Evolutionary conservation across 495 filamentous ascomycete genomes (phyloP).

Genomic region (Penicillium daleae): DNA sequence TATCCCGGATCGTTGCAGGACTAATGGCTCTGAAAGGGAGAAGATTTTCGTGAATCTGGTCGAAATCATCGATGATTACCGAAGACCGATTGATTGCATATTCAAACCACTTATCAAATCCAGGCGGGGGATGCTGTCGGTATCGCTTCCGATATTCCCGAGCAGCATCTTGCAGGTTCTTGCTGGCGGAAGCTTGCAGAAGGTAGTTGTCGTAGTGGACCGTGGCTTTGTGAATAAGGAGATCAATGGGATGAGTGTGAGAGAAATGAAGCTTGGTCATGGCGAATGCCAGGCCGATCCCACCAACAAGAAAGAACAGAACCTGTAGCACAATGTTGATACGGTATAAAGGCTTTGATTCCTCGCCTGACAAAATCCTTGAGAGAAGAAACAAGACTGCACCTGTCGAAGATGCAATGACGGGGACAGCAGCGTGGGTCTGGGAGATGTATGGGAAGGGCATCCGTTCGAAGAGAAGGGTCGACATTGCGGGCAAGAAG

Average conservation of each 20-base stretch:
- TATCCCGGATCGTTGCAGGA: conserved; percentile 59
- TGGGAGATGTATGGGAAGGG: conserved; percentile 40
- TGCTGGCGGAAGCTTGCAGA: conserved; percentile 40
- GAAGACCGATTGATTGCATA: conserved; percentile 67
- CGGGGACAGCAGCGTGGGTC: conserved; percentile 19
- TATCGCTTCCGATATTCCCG: conserved; percentile 49
- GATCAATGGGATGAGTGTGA: conserved; percentile 51
- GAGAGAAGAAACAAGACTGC: conserved; percentile 35
- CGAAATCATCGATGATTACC: conserved; percentile 73
- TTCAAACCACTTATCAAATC: conserved; percentile 68
- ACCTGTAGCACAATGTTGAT: conserved; percentile 38
- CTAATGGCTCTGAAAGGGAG: conserved; percentile 73
- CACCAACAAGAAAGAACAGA: conserved; percentile 31
- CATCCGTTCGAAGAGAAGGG: conserved; percentile 34
- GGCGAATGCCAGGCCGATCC: conserved; percentile 35
- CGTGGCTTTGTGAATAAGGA: conserved; percentile 47
- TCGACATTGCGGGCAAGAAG: conserved; percentile 34
- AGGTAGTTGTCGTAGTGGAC: conserved; percentile 43
- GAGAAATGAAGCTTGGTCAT: conserved; percentile 33
- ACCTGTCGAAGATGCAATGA: conserved; percentile 27
- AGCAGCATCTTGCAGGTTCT: conserved; percentile 43
- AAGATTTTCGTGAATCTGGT: conserved; percentile 70
- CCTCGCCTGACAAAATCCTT: conserved; percentile 35
- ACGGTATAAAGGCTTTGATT: conserved; percentile 35
- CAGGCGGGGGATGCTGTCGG: conserved; percentile 53